Conservation (phyloP, 2,329 filamentous ascomycete genomes). For the Blumeria hordei region DNA sequence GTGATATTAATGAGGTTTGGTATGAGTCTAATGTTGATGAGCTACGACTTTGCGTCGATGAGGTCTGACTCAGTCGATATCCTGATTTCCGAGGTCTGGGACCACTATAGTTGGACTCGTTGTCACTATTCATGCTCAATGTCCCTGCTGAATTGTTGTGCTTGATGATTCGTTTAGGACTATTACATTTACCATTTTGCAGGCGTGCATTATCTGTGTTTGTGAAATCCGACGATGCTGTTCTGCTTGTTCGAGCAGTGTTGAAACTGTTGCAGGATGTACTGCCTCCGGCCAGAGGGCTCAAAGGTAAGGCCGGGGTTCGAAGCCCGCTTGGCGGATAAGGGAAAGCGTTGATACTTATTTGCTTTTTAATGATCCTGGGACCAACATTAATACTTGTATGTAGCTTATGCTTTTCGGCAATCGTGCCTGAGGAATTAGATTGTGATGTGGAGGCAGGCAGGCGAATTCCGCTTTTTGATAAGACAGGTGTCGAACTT, state of each 20-base stretch:
- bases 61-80: conserved; percentile 51
- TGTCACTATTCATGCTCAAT: conserved; percentile 43
- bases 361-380: conserved; percentile 58
- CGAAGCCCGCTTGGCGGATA: conserved; percentile 52
- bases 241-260: conserved; percentile 4
- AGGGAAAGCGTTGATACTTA: conserved; percentile 86
- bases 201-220: conserved; percentile 7
- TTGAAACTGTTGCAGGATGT: conserved; percentile 5
- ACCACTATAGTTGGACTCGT: conserved; percentile 41
- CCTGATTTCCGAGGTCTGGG: conserved; percentile 44
- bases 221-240: conserved; percentile 10
- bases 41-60: conserved; percentile 68
- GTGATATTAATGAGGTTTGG: conserved; percentile 70
- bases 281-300: conserved; percentile 28
- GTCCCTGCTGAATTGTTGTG: conserved; percentile 37
- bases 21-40: conserved; percentile 86
- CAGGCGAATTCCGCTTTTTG: too few relatives aligned
- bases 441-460: too few relatives aligned
- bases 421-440: too few relatives aligned
- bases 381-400: conserved; percentile 32
- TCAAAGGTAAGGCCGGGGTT: conserved; percentile 34
- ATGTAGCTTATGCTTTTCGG: conserved; percentile 24
- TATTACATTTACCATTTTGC: conserved; percentile 13
- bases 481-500: too few relatives aligned
- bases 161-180: conserved; percentile 14